Evolutionary conservation across 2,329 filamentous ascomycete species (phyloP).

Genomic region (Dactylellina haptotyla): DNA sequence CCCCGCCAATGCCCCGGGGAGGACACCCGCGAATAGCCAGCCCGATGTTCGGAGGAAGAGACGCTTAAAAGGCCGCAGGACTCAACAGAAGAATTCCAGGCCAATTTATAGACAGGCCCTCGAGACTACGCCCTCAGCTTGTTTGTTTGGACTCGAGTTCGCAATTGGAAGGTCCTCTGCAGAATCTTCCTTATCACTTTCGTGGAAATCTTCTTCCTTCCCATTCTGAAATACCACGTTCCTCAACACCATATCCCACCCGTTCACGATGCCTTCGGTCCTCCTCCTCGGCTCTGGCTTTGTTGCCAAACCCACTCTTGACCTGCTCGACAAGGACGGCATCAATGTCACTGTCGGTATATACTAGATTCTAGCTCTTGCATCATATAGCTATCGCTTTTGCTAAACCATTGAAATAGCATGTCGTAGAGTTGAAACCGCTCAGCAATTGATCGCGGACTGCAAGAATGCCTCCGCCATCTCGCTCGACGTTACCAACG

Average conservation of each 20-base stretch:
- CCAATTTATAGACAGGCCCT: constrained; percentile 26
- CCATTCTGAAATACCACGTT: constrained; percentile 27
- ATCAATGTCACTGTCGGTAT: constrained; percentile 69
- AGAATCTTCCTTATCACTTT: background rate
- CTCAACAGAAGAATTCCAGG: background rate
- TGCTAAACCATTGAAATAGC: constrained; percentile 65
- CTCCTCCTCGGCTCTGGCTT: constrained; percentile 67
- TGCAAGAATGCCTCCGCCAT: constrained; percentile 79
- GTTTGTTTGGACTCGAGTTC: constrained; percentile 10
- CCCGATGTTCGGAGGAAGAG: constrained; percentile 28
- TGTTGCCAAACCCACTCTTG: constrained; percentile 69
- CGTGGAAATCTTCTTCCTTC: constrained; percentile 1
- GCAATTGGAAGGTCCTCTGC: constrained; percentile 27
- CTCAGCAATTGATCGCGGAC: constrained; percentile 77
- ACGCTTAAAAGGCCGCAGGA: background rate
- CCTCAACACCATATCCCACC: too few relatives aligned
- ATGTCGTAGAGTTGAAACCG: constrained; percentile 81
- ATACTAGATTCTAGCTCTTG: constrained; percentile 47
- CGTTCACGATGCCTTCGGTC: constrained; percentile 53
- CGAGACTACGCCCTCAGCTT: background rate
- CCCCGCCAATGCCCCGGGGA: background rate
- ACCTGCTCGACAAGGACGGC: constrained; percentile 69
- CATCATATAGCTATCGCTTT: background rate
- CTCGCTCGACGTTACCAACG: constrained; percentile 83
- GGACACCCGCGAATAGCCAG: background rate